Conservation (phyloP, 2,329 filamentous ascomycete species). For the Xylariaceae sp. region DNA sequence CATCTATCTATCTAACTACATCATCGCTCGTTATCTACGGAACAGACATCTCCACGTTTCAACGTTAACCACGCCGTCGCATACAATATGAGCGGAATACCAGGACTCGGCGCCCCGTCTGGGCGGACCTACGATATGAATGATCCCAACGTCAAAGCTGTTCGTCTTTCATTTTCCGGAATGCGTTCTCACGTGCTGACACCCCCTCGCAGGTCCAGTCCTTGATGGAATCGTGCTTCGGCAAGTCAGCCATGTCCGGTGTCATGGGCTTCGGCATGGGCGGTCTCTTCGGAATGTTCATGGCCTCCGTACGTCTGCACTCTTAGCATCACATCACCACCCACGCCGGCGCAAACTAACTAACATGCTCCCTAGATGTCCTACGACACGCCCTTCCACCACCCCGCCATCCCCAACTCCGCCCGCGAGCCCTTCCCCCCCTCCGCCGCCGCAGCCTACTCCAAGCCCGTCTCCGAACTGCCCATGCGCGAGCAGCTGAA, state of each 20-base stretch:
- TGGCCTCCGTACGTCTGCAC: constrained; percentile 72
- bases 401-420: constrained; percentile 34
- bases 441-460: too few species aligned
- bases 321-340: neutral
- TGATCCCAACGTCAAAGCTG: constrained; percentile 49
- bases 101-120: constrained; percentile 23
- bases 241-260: constrained; percentile 83
- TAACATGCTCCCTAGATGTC: constrained; percentile 63
- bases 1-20: too few species aligned
- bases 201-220: constrained; percentile 59
- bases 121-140: constrained; percentile 34
- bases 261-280: constrained; percentile 93
- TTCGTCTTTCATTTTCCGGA: constrained; percentile 28
- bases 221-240: constrained; percentile 86
- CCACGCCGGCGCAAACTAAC: neutral
- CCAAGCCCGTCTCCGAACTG: constrained; percentile 50
- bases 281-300: constrained; percentile 92
- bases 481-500: constrained; percentile 80
- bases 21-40: neutral
- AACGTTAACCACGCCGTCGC: constrained; percentile 8
- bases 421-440: constrained; percentile 23
- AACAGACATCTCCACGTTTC: neutral
- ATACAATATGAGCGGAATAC: constrained; percentile 28
- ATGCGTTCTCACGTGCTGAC: constrained; percentile 4
- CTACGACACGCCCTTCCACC: constrained; percentile 85